Base-by-base conservation (phyloP, 164 flowering plant species). In the Pachysandra terminalis region DNA sequence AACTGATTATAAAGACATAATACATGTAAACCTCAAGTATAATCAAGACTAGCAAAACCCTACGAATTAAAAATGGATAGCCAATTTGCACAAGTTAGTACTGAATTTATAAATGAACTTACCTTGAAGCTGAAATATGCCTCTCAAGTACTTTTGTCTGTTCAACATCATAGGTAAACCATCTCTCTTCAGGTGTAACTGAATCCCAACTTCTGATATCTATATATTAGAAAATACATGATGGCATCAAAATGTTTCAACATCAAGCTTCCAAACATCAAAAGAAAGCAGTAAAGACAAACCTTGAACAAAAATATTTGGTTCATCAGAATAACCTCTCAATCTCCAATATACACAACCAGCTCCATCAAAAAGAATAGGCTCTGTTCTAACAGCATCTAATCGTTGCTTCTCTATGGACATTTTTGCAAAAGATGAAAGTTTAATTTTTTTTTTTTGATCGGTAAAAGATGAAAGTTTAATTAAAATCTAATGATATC, bases 301-400 rank as follows among this genome's bases (percentile, higher is more conserved):
- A 90, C 98, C 90, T 87, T 91, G 98, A 73, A 83, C 79, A 67
- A 94, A 63, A 23, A 91, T 25, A 53, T 73, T 64, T 8, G 79
- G 62, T 68, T 74, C 80, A 63, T 71, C 73, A 62, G 78, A 73
- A 71, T 53, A 75, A 62, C 86, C 45, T 56, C 69, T 81, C 16
- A 94, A 62, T 69, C 76, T 91, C 98, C 98, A 91, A 72, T 73
- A 86, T 28, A 68, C 80, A 61, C 64, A 79, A 28, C 97, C 98
- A 72, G 73, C 56, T 61, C 19, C 75, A 68, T 82, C 96, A 70
- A 79, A n/a, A 35, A 82, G 26, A 25, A 85, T 55, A 45, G 96
- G 83, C 51, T 85, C 85, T 56, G 85, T 85, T 67, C 98, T 84
- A 53, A 87, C 77, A 64, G 95, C 91, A 76, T 85, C 85, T 15